Base-by-base conservation (phyloP, 164 flowering plant genomes). In the Cinnamomum chago region DNA sequence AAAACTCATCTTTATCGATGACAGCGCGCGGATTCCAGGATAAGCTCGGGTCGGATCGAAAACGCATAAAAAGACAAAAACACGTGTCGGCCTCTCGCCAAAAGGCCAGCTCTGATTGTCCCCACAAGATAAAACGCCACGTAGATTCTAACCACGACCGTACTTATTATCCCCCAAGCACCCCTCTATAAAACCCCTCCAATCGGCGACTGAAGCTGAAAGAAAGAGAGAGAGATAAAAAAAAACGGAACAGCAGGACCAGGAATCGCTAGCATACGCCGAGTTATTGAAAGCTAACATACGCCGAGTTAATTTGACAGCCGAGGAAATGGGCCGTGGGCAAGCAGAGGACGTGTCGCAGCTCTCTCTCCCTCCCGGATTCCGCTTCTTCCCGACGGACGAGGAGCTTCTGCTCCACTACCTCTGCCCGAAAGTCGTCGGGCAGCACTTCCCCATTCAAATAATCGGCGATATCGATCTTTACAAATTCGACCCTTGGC, bases 321-420 rank as follows among this genome's bases (percentile, higher is more conserved):
- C n/a, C 60, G 27, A 17, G 6, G 47, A 30, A 30, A 82, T 83
- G 85, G 83, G 66, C 17, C 62, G 72, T n/a, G 62, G 52, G 40
- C 74, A 69, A 11, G n/a, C 40, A n/a, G 85, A 83, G 51, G 72
- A 74, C 1, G 72, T 78, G 13, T 64, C 78, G 13, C 76, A 80
- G 55, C 69, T 83, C 1, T 47, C 80, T 9, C 70, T 83, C 40
- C 86, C 84, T 23, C 84, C 86, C 7, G 86, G 86, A 1, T 83
- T 83, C 62, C 55, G 86, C 25, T 81, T 83, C 67, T 73, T 70
- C 33, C 86, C 86, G 40, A 81, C 86, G 2, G 86, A 83, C 27
- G 86, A 83, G 35, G 86, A 83, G 75, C 78, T 83, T 4, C 12
- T 83, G 14, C 81, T 77, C 62, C 80, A 83, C 40, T 83, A 83